A percentile compares a stretch with the other conserved stretches of the same genome.
phyloP scores from a whole-genome alignment of 805 yeast species.

The Brettanomyces custersianus region DNA sequence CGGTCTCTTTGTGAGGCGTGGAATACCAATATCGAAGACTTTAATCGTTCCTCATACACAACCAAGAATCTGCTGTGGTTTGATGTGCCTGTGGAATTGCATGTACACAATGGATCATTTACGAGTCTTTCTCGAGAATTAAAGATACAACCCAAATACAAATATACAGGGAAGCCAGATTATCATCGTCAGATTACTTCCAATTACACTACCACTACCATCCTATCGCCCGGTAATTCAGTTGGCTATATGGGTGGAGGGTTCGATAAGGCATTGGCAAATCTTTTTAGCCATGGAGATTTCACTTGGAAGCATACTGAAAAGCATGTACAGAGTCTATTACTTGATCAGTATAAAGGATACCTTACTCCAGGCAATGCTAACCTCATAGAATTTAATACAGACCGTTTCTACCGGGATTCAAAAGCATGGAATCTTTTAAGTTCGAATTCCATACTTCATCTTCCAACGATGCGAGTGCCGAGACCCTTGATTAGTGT shows the following conservation, averaged over 20 bases:
- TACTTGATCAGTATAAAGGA: conserved; percentile 17
- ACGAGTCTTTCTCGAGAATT: conserved; percentile 6
- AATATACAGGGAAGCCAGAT: conserved; percentile 4
- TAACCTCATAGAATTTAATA: conserved; percentile 22
- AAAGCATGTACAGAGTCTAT: conserved; percentile 9
- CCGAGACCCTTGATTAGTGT: conserved; percentile 18
- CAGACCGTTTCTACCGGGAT: conserved; percentile 8
- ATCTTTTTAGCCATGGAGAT: conserved; percentile 13
- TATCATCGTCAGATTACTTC: conserved; percentile 9
- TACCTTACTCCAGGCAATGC: conserved; percentile 26
- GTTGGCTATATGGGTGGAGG: conserved; percentile 45
- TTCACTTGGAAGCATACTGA: conserved; percentile 17
- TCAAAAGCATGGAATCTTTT: conserved; percentile 23
- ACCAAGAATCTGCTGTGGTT: conserved; percentile 11
- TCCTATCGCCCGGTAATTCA: conserved; percentile 46
- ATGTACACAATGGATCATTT: conserved; percentile 14
- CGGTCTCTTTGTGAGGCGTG: conserved; percentile 14
- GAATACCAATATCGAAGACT: conserved; percentile 10
- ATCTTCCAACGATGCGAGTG: conserved; percentile 32
- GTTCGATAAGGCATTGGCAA: conserved; percentile 32
- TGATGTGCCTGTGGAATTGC: conserved; percentile 12
- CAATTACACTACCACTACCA: conserved; percentile 18
- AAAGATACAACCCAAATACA: conserved; percentile 6
- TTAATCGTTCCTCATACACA: conserved; percentile 4
- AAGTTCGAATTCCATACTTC: conserved; percentile 24